A percentile compares a stretch with the other conserved stretches of the same genome.
Evolutionary conservation across 306 rosid species (phyloP).

Genomic region (Argentina anserina): DNA sequence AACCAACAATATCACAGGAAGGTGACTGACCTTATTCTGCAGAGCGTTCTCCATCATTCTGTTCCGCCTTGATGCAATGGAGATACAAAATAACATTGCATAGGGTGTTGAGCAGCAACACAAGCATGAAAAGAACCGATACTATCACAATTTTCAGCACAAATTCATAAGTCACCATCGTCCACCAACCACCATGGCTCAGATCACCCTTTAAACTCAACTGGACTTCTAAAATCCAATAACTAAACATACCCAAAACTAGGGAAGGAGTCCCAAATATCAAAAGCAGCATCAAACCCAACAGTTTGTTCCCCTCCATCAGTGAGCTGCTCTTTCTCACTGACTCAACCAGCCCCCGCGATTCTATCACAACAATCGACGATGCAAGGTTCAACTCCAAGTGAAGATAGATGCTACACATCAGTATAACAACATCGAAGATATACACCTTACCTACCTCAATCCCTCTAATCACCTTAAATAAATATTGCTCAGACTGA

Average conservation of each 20-base stretch:
- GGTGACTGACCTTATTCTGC: neutral
- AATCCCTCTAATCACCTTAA: neutral
- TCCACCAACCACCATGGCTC: neutral
- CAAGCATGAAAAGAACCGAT: neutral
- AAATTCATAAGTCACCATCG: neutral
- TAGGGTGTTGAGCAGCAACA: neutral
- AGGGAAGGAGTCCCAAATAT: neutral
- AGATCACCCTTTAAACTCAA: neutral
- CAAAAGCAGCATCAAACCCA: neutral
- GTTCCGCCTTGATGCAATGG: neutral
- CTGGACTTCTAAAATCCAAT: neutral
- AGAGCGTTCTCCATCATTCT: neutral
- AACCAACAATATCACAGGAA: too few species aligned
- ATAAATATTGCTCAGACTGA: neutral
- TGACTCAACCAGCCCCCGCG: neutral
- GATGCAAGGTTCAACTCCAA: neutral
- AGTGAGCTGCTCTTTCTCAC: neutral
- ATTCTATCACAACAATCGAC: neutral
- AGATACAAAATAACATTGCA: neutral
- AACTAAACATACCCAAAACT: neutral
- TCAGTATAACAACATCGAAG: neutral
- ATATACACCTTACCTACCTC: neutral
- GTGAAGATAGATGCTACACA: neutral
- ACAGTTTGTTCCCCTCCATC: neutral
- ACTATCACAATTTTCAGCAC: neutral